Evolutionary conservation across 2,329 filamentous ascomycete genomes (phyloP).

Genomic region (Drechslerella stenobrocha): DNA sequence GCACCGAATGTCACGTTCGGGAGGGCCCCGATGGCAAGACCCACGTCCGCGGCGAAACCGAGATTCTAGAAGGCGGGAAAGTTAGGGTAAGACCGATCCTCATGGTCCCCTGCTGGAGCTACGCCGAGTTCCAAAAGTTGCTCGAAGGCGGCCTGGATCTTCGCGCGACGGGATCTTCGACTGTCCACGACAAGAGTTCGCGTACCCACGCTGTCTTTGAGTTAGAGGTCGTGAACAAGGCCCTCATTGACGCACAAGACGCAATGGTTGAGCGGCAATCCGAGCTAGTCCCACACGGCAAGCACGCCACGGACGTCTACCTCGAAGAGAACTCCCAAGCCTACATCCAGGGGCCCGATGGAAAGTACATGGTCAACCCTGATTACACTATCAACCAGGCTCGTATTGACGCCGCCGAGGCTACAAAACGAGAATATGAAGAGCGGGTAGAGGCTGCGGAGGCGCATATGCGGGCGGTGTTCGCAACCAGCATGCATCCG

Average conservation of each 20-base stretch:
- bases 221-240: constrained; percentile 57
- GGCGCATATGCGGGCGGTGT: constrained; percentile 52
- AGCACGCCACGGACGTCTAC: constrained; percentile 57
- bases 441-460: constrained; percentile 55
- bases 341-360: constrained; percentile 54
- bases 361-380: constrained; percentile 55
- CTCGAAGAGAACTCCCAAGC: constrained; percentile 56
- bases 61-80: constrained; percentile 56
- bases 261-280: constrained; percentile 57
- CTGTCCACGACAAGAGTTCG: constrained; percentile 58
- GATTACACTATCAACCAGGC: constrained; percentile 55
- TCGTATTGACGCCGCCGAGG: constrained; percentile 57
- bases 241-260: constrained; percentile 55
- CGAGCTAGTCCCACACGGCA: constrained; percentile 58
- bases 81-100: constrained; percentile 57
- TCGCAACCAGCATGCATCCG: constrained; percentile 49
- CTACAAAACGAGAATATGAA: constrained; percentile 56
- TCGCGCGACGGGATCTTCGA: constrained; percentile 56
- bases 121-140: constrained; percentile 54
- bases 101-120: constrained; percentile 55
- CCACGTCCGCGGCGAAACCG: constrained; percentile 58
- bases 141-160: constrained; percentile 54
- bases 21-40: constrained; percentile 57
- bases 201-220: constrained; percentile 58
- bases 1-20: constrained; percentile 56